A percentile compares a stretch with the other conserved stretches of the same genome.
Conservation (phyloP, 2,329 filamentous ascomycete species). For the Fusarium temperatum region DNA sequence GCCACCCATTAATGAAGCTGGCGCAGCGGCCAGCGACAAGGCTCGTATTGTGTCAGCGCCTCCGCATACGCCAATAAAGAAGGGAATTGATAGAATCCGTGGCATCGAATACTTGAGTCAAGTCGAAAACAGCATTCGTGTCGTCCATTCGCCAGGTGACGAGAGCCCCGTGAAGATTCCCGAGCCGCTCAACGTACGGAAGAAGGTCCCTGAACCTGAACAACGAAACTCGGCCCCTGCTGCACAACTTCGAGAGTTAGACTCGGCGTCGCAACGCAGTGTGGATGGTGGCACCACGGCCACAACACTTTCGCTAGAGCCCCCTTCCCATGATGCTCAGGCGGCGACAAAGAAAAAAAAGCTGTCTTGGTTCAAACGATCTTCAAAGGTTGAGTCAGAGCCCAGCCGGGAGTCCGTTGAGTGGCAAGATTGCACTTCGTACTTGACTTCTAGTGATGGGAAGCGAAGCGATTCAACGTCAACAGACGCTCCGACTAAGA, state of each 20-base stretch:
- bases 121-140: constrained; percentile 62
- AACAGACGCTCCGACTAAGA: constrained; percentile 51
- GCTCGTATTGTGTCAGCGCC: constrained; percentile 59
- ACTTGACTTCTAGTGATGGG: constrained; percentile 36
- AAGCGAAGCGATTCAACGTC: constrained; percentile 40
- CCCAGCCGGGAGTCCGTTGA: constrained; percentile 36
- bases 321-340: constrained; percentile 24
- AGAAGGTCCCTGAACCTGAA: constrained; percentile 45
- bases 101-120: constrained; percentile 57
- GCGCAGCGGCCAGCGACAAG: constrained; percentile 46
- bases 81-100: constrained; percentile 45
- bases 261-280: constrained; percentile 10
- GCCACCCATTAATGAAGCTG: constrained; percentile 60
- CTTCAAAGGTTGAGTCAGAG: constrained; percentile 50
- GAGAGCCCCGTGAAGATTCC: constrained; percentile 48
- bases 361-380: constrained; percentile 61
- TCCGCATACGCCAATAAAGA: constrained; percentile 47
- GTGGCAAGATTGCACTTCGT: constrained; percentile 43
- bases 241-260: constrained; percentile 22
- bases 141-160: constrained; percentile 60
- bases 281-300: neutral
- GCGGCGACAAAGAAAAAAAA: constrained; percentile 54
- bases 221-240: constrained; percentile 31
- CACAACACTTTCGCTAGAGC: constrained; percentile 28
- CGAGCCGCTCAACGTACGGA: constrained; percentile 54